A percentile compares a stretch with the other conserved stretches of the same genome.
These are phyloP conservation scores for Monilinia fructicola DNA, from an alignment of 2,329 filamentous ascomycete genomes.

Conservation along the genomic window DNA sequence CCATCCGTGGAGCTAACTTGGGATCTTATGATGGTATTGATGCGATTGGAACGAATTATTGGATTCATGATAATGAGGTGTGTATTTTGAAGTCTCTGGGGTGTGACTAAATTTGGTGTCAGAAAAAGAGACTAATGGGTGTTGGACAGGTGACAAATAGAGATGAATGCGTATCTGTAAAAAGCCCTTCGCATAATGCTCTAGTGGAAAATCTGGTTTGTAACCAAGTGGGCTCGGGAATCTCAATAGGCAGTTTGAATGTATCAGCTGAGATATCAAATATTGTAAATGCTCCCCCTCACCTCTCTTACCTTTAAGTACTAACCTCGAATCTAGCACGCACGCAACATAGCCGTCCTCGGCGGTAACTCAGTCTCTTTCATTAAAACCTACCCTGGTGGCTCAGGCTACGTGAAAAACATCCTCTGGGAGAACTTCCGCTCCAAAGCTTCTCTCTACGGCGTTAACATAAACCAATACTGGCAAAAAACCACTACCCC, in stretches of 20 bases:
- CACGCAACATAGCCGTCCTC: constrained; percentile 42
- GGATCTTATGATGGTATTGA: constrained; percentile 45
- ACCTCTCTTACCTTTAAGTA: rapidly evolving
- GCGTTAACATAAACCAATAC: constrained; percentile 36
- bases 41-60: constrained; percentile 41
- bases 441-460: constrained; percentile 34
- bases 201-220: constrained; percentile 43
- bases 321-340: neutral
- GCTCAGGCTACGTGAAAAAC: constrained; percentile 42
- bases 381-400: constrained; percentile 45
- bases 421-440: constrained; percentile 40
- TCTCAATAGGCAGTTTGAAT: constrained; percentile 42
- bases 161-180: constrained; percentile 44
- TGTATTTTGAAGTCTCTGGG: neutral
- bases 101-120: too few species aligned
- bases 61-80: constrained; percentile 43
- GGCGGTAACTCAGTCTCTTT: constrained; percentile 43
- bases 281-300: neutral
- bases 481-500: constrained; percentile 34
- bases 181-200: constrained; percentile 42
- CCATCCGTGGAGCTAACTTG: constrained; percentile 42
- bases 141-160: constrained; percentile 38
- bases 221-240: constrained; percentile 42
- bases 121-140: neutral
- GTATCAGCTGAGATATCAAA: constrained; percentile 23